phyloP scores from a whole-genome alignment of 768 basidiomycete species.

The Hygrophorus russula region DNA sequence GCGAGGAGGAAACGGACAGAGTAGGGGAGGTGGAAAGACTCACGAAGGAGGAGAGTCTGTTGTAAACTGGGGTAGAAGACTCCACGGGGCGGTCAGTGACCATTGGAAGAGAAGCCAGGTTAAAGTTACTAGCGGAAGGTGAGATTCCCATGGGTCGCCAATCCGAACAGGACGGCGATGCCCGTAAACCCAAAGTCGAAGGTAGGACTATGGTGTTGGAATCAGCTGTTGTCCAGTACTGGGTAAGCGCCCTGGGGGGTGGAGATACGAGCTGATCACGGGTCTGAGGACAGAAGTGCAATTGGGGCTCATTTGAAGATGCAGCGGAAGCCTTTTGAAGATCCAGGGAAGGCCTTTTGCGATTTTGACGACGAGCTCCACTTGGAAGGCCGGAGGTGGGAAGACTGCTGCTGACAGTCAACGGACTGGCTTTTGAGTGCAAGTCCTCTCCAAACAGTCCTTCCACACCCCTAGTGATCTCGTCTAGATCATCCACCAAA shows the following conservation, averaged over 20 bases:
- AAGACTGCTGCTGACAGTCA: conserved; percentile 32
- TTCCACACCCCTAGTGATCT: conserved; percentile 54
- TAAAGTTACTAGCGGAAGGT: conserved; percentile 13
- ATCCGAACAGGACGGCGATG: conserved; percentile 17
- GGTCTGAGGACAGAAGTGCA: conserved; percentile 40
- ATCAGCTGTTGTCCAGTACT: conserved; percentile 49
- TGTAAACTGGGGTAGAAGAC: conserved; percentile 45
- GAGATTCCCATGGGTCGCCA: conserved; percentile 8
- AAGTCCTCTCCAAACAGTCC: conserved; percentile 33
- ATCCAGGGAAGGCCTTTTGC: conserved; percentile 40
- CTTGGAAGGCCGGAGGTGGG: conserved; percentile 24
- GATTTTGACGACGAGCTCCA: conserved; percentile 14
- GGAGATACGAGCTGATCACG: conserved; percentile 50
- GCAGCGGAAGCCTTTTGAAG: conserved; percentile 12
- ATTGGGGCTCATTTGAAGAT: conserved; percentile 22
- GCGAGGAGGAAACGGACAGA: conserved; percentile 25
- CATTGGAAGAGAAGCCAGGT: conserved; percentile 15
- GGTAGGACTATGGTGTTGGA: conserved; percentile 47
- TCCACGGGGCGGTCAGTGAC: conserved; percentile 27
- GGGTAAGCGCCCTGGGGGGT: conserved; percentile 65
- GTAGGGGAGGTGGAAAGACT: conserved; percentile 20
- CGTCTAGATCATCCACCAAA: conserved; percentile 62
- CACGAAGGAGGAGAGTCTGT: conserved; percentile 50
- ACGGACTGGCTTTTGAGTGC: conserved; percentile 5
- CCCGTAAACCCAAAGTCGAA: conserved; percentile 58